A percentile compares a stretch with the other conserved stretches of the same genome.
Conservation (phyloP, 805 yeast species). For the Yarrowia sp. region DNA sequence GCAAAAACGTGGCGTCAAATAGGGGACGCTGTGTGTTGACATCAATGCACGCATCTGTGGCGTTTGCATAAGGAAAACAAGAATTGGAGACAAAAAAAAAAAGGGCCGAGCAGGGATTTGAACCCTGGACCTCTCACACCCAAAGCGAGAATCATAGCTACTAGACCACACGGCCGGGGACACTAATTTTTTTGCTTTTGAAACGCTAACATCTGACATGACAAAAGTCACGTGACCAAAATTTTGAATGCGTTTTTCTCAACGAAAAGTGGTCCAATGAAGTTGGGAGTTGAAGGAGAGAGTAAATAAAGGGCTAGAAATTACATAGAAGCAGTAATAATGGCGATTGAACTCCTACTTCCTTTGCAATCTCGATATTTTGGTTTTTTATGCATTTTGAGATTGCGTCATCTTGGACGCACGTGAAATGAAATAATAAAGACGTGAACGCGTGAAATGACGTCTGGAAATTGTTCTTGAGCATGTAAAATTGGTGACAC, state of each 20-base stretch:
- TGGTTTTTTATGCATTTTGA: no score
- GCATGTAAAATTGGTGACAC: no score
- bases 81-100: constrained; percentile 22
- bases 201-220: neutral
- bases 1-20: neutral
- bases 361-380: no score
- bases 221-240: constrained; percentile 15
- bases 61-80: neutral
- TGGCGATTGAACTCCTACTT: neutral
- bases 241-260: neutral
- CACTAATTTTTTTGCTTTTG: neutral
- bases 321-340: neutral
- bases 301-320: neutral
- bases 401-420: no score
- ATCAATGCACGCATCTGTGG: neutral
- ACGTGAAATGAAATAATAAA: no score
- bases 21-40: neutral
- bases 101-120: constrained; percentile 48
- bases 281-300: neutral
- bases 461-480: no score
- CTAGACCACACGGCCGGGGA: constrained; percentile 47
- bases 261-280: neutral
- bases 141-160: constrained; percentile 48
- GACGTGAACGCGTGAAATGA: no score
- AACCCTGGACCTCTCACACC: constrained; percentile 49